Conservation (phyloP, 2,329 filamentous ascomycete species). For the Emmonsia crescens region DNA sequence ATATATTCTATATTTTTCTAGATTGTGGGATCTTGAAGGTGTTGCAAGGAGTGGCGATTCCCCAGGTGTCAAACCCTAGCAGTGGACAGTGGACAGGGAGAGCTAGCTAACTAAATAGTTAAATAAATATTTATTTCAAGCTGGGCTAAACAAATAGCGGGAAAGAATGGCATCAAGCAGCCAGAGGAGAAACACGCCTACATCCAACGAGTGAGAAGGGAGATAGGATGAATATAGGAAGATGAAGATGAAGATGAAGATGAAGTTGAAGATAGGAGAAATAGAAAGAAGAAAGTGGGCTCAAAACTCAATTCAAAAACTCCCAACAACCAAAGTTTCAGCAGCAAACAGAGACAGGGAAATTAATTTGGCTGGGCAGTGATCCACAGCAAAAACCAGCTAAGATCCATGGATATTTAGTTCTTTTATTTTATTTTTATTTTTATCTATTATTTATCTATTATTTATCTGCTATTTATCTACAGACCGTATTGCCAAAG, state of each 20-base stretch:
- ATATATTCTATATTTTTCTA: not conserved
- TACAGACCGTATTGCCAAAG: too few relatives aligned
- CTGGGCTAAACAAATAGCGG: not conserved
- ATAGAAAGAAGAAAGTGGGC: not conserved
- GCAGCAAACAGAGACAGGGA: not conserved
- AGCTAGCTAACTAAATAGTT: too few relatives aligned
- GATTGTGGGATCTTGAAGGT: not conserved
- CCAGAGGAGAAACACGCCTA: not conserved
- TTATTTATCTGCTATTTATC: too few relatives aligned
- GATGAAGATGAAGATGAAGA: not conserved
- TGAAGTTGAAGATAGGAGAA: not conserved
- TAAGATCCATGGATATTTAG: too few relatives aligned
- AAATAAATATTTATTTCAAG: too few relatives aligned
- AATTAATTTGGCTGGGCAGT: not conserved
- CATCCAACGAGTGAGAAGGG: not conserved
- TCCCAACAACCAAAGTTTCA: not conserved
- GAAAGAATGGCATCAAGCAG: not conserved
- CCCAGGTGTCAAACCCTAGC: not conserved
- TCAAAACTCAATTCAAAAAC: not conserved
- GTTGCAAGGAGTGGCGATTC: not conserved
- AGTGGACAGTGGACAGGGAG: not conserved
- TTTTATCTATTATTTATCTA: too few relatives aligned
- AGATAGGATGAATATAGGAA: not conserved
- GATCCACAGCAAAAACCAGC: not conserved
- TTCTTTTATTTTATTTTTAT: too few relatives aligned